Evolutionary conservation across 2,329 filamentous ascomycete species (phyloP), one percentile per base, ranked within the genome.

Genomic region (Pestalotiopsis sp.): DNA sequence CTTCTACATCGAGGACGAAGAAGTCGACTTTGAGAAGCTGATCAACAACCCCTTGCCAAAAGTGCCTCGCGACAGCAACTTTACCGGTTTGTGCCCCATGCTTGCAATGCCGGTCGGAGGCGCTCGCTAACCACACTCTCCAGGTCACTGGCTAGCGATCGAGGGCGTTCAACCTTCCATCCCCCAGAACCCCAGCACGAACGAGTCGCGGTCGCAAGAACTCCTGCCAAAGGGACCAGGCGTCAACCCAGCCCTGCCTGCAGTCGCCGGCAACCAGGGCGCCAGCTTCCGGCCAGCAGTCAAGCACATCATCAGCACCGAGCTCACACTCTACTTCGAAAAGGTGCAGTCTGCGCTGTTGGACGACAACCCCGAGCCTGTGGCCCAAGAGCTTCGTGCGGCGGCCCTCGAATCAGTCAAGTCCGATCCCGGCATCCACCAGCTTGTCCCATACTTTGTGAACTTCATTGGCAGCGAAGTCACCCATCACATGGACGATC

Each of bases 1-100:
- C 25, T 99, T 95, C 81, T 99, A 99, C 79, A 92, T 99, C 49
- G 96, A 99, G 77, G 96, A 99, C 79, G 96, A 99, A 78, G 96
- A 99, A 84, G 92, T 98, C 67, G 96, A 99, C 81, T 98, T 99
- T 78, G 96, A 99, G 84, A 98, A 98, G 85, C 85, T 99, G 73
- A 98, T 99, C 79, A 99, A 99, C 82, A 94, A 94, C 72, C 93
- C 96, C 4, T 82, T 99, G 73, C 96, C 96, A 31, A 98, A 97
- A 80, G 95, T 99, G 38, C 96, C 96, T 41, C 88, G 95, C 64
- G 96, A 99, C 80, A 92, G 96, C 75, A 93, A 91, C 70, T 95
- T 98, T 77, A 98, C 95, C 56, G 92, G 94, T 95, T 83, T 68
- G 86, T 58, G n/a, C 11, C 13, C 12, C 20, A 13, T 59, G 20